Evolutionary conservation across 2,329 filamentous ascomycete genomes (phyloP), one percentile per base, ranked within the genome.

Genomic region (Colletotrichum sansevieriae): DNA sequence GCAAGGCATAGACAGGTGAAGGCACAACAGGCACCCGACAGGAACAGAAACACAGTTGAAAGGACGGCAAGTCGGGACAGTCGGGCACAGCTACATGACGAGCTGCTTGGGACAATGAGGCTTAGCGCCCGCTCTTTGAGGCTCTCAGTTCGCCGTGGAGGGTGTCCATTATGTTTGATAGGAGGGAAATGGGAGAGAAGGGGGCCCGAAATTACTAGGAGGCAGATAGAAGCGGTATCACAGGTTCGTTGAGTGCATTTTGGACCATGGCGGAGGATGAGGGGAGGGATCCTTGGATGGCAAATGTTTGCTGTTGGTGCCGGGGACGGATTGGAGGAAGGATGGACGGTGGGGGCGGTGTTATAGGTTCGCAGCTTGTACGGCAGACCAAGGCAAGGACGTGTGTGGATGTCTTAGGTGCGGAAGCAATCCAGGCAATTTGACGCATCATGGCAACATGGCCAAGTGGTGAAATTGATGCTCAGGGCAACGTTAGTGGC

Each of bases 171-270:
- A 29, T 54, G 29, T 49, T 20, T 56, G 51, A 63, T 63, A 54
- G 59, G 59, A 54, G 39, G 47, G 25, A 25, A 25, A 25, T 25
- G 25, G 25, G 25, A 25, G 25, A 25, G 4, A 25, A 25, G 25
- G 25, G 25, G 25, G 25, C 25, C 25, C 25, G 25, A 25, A 25
- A 25, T 25, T 25, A 25, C 25, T 25, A 25, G 25, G 52, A 58
- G 52, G 25, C 52, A 25, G 60, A 65, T 65, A 47, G 65, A 65
- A 60, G 61, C 65, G 52, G 54, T 47, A 33, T 33, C 60, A 41
- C 62, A 41, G 46, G 49, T 46, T 39, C 18, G 47, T 58, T 46
- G 22, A n/a, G 65, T 35, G 10, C 25, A 37, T n/a, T 22, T 22
- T 11, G 52, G 43, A 33, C 51, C 51, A n/a, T 44, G 56, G 49